Evolutionary conservation across 2,329 filamentous ascomycete species (phyloP).

Genomic region (Teratosphaeria pseudoeucalypti): DNA sequence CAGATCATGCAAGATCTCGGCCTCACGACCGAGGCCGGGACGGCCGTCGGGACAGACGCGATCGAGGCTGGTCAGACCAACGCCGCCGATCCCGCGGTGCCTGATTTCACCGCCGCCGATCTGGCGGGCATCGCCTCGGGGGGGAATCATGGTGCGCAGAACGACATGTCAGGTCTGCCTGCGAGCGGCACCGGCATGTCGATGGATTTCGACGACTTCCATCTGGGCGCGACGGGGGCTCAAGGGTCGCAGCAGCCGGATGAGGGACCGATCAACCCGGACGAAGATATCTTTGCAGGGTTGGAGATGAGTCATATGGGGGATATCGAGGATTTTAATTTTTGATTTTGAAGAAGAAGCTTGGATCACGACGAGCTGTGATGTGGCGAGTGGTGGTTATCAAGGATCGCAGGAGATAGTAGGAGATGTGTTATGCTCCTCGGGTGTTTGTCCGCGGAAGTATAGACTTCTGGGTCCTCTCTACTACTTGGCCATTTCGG

Average conservation of each 20-base stretch:
- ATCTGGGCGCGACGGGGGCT: conserved; percentile 18
- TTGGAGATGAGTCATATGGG: conserved; percentile 28
- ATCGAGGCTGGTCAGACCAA: conserved; percentile 3
- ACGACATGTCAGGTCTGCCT: neutral
- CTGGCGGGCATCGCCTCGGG: conserved; percentile 12
- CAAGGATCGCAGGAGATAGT: too few relatives aligned
- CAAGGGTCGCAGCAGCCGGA: neutral
- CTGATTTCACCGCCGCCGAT: conserved; percentile 10
- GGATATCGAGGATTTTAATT: conserved; percentile 21
- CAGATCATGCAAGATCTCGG: conserved; percentile 28
- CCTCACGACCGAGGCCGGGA: conserved; percentile 11
- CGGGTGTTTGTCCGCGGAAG: too few relatives aligned
- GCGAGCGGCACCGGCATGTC: neutral
- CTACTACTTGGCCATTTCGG: too few relatives aligned
- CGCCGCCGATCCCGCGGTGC: conserved; percentile 7
- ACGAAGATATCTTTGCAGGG: conserved; percentile 34
- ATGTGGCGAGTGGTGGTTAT: too few relatives aligned
- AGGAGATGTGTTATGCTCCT: too few relatives aligned
- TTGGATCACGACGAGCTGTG: neutral
- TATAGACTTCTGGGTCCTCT: too few relatives aligned
- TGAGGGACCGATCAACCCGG: conserved; percentile 19
- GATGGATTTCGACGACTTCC: conserved; percentile 16
- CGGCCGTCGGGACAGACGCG: conserved; percentile 4
- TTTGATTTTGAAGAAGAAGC: conserved; percentile 1
- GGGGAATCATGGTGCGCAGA: conserved; percentile 2